phyloP scores from a whole-genome alignment of 306 rosid genomes.

The Erythrophleum fordii region DNA sequence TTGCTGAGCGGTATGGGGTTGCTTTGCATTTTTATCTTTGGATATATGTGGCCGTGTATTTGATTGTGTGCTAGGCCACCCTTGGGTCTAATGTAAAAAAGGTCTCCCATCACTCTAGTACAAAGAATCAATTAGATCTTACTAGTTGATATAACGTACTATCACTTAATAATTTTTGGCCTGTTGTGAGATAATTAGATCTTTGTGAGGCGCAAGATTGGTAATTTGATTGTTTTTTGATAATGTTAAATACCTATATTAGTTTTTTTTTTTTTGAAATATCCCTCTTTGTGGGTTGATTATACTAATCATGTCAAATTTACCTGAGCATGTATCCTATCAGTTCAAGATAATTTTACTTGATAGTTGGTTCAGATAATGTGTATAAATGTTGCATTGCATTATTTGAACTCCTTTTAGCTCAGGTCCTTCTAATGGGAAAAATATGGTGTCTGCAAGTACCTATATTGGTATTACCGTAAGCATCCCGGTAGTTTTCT shows the following conservation, averaged over 20 bases:
- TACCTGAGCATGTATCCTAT: neutral
- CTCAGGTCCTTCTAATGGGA: conserved; percentile 1
- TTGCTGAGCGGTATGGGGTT: conserved; percentile 66
- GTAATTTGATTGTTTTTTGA: neutral
- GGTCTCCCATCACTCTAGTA: neutral
- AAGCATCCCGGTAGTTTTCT: neutral
- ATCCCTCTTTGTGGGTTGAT: neutral
- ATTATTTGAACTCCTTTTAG: neutral
- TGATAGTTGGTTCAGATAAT: neutral
- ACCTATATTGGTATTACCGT: neutral
- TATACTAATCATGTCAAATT: neutral
- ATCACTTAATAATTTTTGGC: neutral
- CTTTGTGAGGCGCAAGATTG: neutral
- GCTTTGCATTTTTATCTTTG: neutral
- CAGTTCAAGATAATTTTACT: neutral
- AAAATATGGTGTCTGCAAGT: conserved; percentile 3
- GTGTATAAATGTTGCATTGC: neutral
- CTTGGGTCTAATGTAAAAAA: neutral
- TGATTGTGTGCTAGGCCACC: neutral
- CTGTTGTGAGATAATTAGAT: neutral
- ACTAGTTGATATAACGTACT: neutral
- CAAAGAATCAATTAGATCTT: neutral
- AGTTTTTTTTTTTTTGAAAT: no score
- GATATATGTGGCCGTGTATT: neutral
- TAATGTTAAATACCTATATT: neutral